Conservation (phyloP, 2,329 filamentous ascomycete genomes). For the Diaporthe amygdali region DNA sequence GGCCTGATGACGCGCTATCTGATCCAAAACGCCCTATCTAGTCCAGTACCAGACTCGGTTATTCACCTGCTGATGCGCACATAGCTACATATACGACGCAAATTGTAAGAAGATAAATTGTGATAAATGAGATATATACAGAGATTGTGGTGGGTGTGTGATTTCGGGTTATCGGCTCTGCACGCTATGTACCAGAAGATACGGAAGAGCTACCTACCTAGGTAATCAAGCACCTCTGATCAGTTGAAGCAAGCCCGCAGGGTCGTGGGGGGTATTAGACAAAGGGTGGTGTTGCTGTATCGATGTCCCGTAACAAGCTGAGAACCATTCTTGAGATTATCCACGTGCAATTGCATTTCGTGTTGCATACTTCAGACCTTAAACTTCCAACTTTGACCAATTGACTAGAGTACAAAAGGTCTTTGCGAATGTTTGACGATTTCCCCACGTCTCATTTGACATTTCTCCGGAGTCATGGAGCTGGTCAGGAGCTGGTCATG, state of each 20-base stretch:
- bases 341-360: too few relatives aligned
- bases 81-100: neutral
- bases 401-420: too few relatives aligned
- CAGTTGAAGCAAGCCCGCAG: too few relatives aligned
- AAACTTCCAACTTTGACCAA: neutral
- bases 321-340: too few relatives aligned
- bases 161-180: neutral
- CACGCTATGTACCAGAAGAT: neutral
- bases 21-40: neutral
- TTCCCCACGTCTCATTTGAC: neutral
- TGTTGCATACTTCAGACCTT: too few relatives aligned
- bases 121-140: neutral
- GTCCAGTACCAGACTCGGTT: neutral
- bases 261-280: neutral
- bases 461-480: neutral
- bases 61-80: neutral
- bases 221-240: too few relatives aligned
- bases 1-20: slow-evolving; percentile 2
- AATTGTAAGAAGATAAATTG: neutral
- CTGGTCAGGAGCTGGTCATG: too few relatives aligned
- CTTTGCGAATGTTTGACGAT: too few relatives aligned
- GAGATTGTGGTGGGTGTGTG: neutral
- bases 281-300: neutral
- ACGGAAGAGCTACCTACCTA: too few relatives aligned
- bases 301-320: neutral